Percentiles rank a stretch among this genome's conserved stretches.
These are phyloP conservation scores for Carex myosuroides DNA, from an alignment of 176 grass and related monocot genomes.

Conservation along the genomic window DNA sequence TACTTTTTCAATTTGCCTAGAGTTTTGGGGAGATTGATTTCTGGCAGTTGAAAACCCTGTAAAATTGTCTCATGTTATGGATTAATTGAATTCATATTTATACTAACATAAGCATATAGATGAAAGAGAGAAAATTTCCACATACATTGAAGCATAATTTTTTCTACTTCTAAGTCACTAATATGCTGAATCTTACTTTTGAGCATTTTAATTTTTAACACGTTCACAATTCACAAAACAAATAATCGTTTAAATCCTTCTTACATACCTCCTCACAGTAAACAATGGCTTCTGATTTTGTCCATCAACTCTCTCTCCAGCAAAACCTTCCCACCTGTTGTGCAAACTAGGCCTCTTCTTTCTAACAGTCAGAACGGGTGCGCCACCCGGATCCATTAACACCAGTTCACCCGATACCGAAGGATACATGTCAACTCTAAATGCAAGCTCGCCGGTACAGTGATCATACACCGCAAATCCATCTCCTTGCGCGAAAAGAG, in stretches of 20 bases:
- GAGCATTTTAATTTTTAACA: neutral
- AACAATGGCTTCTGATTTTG: conserved; percentile 65
- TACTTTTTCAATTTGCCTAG: neutral
- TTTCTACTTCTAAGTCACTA: too few relatives aligned
- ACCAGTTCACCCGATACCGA: conserved; percentile 52
- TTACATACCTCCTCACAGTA: conserved; percentile 42
- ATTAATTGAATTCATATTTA: neutral
- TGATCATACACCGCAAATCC: conserved; percentile 88
- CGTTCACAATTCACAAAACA: neutral
- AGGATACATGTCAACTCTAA: conserved; percentile 78
- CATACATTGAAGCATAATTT: too few relatives aligned
- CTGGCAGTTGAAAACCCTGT: neutral
- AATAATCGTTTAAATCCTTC: neutral
- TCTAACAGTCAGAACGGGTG: conserved; percentile 59
- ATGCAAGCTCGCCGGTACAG: conserved; percentile 57
- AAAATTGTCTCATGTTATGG: neutral
- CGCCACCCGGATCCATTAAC: conserved; percentile 47
- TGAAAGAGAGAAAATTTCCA: neutral
- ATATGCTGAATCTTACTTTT: neutral
- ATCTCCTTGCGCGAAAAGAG: conserved; percentile 67
- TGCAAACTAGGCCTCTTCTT: conserved; percentile 82
- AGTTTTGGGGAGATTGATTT: neutral
- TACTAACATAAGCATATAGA: neutral
- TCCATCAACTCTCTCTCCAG: conserved; percentile 39
- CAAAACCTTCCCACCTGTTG: conserved; percentile 85